These are phyloP conservation scores for Sungouiozyma intestinalis DNA, from an alignment of 805 yeast genomes.

Conservation along the genomic window DNA sequence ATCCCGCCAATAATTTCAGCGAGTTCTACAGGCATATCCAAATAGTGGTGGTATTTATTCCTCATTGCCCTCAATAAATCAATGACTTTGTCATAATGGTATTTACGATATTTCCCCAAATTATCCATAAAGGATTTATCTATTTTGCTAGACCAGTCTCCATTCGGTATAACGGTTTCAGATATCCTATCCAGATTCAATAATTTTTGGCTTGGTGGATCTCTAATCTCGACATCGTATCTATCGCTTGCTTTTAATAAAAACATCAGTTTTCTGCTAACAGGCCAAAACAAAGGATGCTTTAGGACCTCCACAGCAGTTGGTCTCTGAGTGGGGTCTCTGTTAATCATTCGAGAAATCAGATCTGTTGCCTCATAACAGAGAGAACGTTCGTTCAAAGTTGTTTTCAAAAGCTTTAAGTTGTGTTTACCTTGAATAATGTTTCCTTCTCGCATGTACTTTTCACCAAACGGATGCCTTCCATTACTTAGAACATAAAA, in stretches of 20 bases:
- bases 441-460: constrained; percentile 79
- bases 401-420: constrained; percentile 33
- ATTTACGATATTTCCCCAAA: constrained; percentile 84
- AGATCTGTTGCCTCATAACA: constrained; percentile 61
- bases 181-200: constrained; percentile 45
- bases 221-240: constrained; percentile 74
- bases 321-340: constrained; percentile 62
- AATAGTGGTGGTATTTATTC: constrained; percentile 89
- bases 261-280: constrained; percentile 67
- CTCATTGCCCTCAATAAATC: constrained; percentile 83
- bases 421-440: constrained; percentile 57
- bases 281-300: constrained; percentile 87
- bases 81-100: constrained; percentile 65
- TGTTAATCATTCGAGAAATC: constrained; percentile 58
- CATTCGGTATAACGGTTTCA: constrained; percentile 39
- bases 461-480: constrained; percentile 89
- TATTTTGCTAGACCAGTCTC: constrained; percentile 71
- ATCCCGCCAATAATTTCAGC: constrained; percentile 60
- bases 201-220: constrained; percentile 59
- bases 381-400: constrained; percentile 16
- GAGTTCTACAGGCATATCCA: constrained; percentile 69
- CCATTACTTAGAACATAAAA: constrained; percentile 79
- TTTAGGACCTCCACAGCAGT: constrained; percentile 53
- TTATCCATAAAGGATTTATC: constrained; percentile 69
- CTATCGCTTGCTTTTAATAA: constrained; percentile 82